These are phyloP conservation scores for Moesziomyces parantarcticus DNA, from an alignment of 1,284 basidiomycete genomes.

Conservation along the genomic window DNA sequence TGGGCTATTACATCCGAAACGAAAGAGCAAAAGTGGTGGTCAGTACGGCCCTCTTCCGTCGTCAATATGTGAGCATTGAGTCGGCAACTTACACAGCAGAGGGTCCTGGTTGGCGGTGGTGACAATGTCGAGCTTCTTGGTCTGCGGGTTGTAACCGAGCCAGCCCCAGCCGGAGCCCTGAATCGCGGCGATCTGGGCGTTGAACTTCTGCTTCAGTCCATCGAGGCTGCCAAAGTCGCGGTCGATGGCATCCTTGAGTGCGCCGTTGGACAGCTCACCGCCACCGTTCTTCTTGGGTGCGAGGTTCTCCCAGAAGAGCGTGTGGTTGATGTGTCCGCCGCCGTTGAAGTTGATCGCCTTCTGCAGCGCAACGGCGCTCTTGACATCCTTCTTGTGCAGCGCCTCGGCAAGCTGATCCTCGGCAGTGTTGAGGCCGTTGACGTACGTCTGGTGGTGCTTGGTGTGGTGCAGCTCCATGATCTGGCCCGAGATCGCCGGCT, in stretches of 20 bases:
- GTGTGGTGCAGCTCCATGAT: constrained; percentile 67
- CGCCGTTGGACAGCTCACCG: constrained; percentile 58
- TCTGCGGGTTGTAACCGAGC: constrained; percentile 60
- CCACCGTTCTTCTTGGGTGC: constrained; percentile 62
- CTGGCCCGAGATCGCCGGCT: constrained; percentile 63
- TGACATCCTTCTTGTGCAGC: constrained; percentile 57
- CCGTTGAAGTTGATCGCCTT: constrained; percentile 67
- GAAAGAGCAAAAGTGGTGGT: background rate
- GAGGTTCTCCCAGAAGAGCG: constrained; percentile 67
- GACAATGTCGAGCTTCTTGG: constrained; percentile 60
- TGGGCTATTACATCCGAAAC: constrained; percentile 41
- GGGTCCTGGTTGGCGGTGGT: constrained; percentile 67
- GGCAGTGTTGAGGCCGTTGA: constrained; percentile 65
- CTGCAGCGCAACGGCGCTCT: constrained; percentile 51
- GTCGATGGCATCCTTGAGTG: constrained; percentile 63
- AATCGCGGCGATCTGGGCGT: constrained; percentile 60
- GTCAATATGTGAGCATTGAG: background rate
- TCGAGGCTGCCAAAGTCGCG: constrained; percentile 65
- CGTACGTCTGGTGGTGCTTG: constrained; percentile 68
- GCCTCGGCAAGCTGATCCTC: constrained; percentile 62
- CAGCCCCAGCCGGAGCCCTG: constrained; percentile 67
- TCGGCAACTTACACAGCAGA: constrained; percentile 45
- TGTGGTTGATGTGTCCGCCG: constrained; percentile 67
- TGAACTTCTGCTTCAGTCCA: constrained; percentile 59
- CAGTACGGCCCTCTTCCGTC: background rate